A percentile compares a stretch with the other conserved stretches of the same genome.
Conservation (phyloP, 2,329 filamentous ascomycete genomes). For the Paraconiothyrium sp. region DNA sequence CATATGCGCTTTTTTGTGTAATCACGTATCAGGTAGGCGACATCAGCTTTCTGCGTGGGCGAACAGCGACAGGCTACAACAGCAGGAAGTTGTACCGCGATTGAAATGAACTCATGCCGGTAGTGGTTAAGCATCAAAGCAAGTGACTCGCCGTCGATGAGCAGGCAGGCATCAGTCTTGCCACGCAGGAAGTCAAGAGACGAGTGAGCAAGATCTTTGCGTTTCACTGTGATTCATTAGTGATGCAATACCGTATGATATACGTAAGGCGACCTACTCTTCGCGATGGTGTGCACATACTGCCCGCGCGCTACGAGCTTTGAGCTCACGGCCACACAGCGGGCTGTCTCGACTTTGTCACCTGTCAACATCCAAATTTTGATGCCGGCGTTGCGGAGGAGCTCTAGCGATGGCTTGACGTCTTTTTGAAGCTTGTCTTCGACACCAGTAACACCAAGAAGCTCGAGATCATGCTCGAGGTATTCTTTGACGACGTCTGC, state of each 20-base stretch:
- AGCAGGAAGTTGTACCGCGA: slow-evolving; percentile 86
- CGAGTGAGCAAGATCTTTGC: slow-evolving; percentile 85
- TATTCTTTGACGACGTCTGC: slow-evolving; percentile 80
- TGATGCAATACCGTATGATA: background rate
- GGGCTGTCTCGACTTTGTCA: slow-evolving; percentile 97
- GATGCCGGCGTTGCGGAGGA: slow-evolving; percentile 95
- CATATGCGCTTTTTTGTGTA: slow-evolving; percentile 95
- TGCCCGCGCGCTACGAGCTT: slow-evolving; percentile 94
- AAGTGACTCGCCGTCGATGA: slow-evolving; percentile 94
- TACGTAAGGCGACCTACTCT: slow-evolving; percentile 53
- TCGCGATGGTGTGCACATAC: slow-evolving; percentile 92
- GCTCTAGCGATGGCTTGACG: slow-evolving; percentile 93
- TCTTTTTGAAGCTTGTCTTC: slow-evolving; percentile 96
- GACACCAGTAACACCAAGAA: slow-evolving; percentile 96
- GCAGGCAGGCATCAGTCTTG: slow-evolving; percentile 84
- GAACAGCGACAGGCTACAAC: slow-evolving; percentile 97
- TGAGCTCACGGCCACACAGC: slow-evolving; percentile 93
- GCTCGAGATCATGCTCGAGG: slow-evolving; percentile 87
- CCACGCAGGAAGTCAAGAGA: slow-evolving; percentile 87
- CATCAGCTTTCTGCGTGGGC: slow-evolving; percentile 94
- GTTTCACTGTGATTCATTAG: slow-evolving; percentile 63
- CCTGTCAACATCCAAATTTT: slow-evolving; percentile 99
- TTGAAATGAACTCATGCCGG: slow-evolving; percentile 83
- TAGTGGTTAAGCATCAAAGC: slow-evolving; percentile 84
- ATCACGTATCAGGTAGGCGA: slow-evolving; percentile 88